A percentile compares a stretch with the other conserved stretches of the same genome.
Evolutionary conservation across 208 protist species (phyloP).

Genomic region (Porcisia deanei): DNA sequence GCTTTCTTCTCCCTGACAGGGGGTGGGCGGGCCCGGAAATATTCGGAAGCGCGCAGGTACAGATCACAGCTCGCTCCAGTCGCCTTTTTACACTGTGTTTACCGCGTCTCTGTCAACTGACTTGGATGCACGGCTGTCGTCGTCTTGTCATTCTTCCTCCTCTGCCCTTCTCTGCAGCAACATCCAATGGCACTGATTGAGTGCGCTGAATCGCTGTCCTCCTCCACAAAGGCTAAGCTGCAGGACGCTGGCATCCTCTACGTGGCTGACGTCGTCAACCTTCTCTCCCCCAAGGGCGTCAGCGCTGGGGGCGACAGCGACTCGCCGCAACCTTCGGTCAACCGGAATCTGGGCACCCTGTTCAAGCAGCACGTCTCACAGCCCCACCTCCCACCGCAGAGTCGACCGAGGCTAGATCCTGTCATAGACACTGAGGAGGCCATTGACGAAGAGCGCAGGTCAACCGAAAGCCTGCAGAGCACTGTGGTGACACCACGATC

Average conservation of each 20-base stretch:
- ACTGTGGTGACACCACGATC: background rate
- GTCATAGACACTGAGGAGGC: background rate
- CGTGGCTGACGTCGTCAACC: conserved; percentile 38
- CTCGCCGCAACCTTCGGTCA: background rate
- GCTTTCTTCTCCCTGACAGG: no score
- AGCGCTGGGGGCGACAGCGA: background rate
- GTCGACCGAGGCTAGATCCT: background rate
- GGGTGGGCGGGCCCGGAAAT: no score
- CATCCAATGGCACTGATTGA: conserved; percentile 22
- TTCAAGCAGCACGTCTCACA: background rate
- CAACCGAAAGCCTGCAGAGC: background rate
- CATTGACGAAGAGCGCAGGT: background rate
- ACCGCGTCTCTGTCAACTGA: background rate
- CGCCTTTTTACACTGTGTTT: no score
- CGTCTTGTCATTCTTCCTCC: background rate
- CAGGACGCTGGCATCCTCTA: conserved; percentile 69
- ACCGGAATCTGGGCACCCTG: background rate
- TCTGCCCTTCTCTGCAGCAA: background rate
- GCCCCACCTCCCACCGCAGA: no score
- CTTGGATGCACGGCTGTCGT: background rate
- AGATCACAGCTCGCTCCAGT: no score
- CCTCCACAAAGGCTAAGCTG: conserved; percentile 67
- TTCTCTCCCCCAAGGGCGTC: conserved; percentile 14
- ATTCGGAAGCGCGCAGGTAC: no score
- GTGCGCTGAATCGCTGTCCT: conserved; percentile 14